phyloP scores from a whole-genome alignment of 2,329 filamentous ascomycete species.

The Colletotrichum sp. region DNA sequence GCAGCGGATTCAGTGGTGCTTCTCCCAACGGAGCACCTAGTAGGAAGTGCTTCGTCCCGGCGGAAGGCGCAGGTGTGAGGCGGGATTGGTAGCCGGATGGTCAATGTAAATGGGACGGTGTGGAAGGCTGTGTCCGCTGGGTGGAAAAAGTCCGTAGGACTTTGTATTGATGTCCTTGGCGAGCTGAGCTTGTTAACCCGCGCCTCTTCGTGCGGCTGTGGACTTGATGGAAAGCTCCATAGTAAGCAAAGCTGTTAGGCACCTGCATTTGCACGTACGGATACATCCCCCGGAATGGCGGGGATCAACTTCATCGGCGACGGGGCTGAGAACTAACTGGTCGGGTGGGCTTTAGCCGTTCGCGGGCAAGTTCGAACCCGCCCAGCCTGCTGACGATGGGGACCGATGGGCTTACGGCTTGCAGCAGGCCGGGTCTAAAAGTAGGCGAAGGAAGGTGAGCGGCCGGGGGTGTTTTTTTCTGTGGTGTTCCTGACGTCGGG shows the following conservation, averaged over 20 bases:
- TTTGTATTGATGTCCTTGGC: not conserved
- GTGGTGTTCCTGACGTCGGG: not conserved
- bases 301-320: not conserved
- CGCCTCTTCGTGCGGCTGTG: not conserved
- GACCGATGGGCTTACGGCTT: conserved; percentile 8
- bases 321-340: not conserved
- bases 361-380: not conserved
- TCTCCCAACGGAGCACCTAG: not conserved
- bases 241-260: not conserved
- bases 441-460: conserved; percentile 3
- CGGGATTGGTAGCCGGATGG: not conserved
- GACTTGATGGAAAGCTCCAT: not conserved
- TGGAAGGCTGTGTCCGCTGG: not conserved
- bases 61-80: not conserved
- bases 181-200: not conserved
- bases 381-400: conserved; percentile 1
- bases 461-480: not conserved
- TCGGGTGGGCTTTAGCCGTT: not conserved
- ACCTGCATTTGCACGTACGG: not conserved
- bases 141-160: not conserved
- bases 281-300: not conserved
- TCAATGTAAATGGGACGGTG: not conserved
- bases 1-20: not conserved
- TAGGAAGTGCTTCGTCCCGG: not conserved
- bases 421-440: conserved; percentile 5